Percentiles rank a stretch among this genome's conserved stretches.
These are phyloP conservation scores for Talaromyces funiculosus DNA, from an alignment of 2,329 filamentous ascomycete species.

Conservation along the genomic window DNA sequence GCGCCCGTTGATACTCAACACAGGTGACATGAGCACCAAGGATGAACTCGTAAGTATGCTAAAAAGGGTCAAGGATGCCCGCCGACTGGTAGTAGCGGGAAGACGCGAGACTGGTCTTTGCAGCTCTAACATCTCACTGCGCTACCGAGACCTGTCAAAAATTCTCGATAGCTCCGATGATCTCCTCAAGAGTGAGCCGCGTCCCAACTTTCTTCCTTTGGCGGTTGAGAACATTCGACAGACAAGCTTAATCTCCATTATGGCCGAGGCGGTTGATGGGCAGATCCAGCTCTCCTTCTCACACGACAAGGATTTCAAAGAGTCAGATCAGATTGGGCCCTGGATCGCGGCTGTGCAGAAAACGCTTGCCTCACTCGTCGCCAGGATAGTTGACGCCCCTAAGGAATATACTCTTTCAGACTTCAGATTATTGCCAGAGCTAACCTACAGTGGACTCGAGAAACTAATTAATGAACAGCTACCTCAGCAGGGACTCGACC, in stretches of 20 bases:
- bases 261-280: not conserved
- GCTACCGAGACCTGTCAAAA: not conserved
- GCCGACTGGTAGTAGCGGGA: not conserved
- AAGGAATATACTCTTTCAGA: constrained; percentile 14
- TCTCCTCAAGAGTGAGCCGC: not conserved
- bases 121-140: not conserved
- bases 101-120: not conserved
- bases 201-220: not conserved
- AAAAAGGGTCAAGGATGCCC: not conserved
- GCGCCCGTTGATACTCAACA: constrained; percentile 53
- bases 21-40: constrained; percentile 29
- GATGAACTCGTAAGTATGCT: not conserved
- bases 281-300: not conserved
- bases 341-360: constrained; percentile 16
- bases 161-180: not conserved
- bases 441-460: constrained; percentile 8
- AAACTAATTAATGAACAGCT: constrained; percentile 3
- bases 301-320: constrained; percentile 20
- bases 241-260: not conserved
- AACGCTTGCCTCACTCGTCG: constrained; percentile 3
- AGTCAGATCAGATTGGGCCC: constrained; percentile 20
- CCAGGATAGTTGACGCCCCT: not conserved
- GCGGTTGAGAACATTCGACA: not conserved
- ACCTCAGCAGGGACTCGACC: not conserved
- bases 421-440: constrained; percentile 9